Conservation (phyloP, 202 grass and related monocot species). For the Zoysia matrella region DNA sequence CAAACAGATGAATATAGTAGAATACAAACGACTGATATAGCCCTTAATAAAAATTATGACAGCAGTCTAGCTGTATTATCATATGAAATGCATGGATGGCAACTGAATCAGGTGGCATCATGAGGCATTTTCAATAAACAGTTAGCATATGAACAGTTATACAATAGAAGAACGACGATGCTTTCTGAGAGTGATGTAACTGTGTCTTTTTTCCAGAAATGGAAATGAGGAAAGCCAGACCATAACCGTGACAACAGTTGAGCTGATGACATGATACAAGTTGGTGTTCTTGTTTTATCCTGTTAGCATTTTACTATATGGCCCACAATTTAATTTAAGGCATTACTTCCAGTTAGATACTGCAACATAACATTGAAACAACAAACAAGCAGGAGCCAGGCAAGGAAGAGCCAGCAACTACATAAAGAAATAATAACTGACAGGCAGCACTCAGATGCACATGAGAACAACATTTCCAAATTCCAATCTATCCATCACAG, state of each 20-base stretch:
- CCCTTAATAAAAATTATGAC: background rate
- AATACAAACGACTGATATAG: background rate
- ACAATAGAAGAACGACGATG: background rate
- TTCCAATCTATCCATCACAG: constrained; percentile 2
- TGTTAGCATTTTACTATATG: background rate
- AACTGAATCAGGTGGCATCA: background rate
- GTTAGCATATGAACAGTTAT: background rate
- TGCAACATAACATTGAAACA: background rate
- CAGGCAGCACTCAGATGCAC: constrained; percentile 10
- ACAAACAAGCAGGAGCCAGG: background rate
- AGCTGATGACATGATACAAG: background rate
- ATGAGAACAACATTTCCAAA: constrained; percentile 1
- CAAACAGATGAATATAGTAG: background rate
- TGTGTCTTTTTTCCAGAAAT: constrained; percentile 17
- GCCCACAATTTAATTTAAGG: background rate
- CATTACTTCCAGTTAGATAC: background rate
- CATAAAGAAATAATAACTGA: background rate
- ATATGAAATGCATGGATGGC: background rate
- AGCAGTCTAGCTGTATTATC: background rate
- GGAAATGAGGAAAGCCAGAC: constrained; percentile 1
- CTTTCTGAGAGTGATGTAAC: background rate
- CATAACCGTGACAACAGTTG: background rate
- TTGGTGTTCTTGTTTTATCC: background rate
- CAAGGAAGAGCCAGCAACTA: background rate
- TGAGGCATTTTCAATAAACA: background rate